Conservation (phyloP, 83 land plant species). For the Thuja plicata region DNA sequence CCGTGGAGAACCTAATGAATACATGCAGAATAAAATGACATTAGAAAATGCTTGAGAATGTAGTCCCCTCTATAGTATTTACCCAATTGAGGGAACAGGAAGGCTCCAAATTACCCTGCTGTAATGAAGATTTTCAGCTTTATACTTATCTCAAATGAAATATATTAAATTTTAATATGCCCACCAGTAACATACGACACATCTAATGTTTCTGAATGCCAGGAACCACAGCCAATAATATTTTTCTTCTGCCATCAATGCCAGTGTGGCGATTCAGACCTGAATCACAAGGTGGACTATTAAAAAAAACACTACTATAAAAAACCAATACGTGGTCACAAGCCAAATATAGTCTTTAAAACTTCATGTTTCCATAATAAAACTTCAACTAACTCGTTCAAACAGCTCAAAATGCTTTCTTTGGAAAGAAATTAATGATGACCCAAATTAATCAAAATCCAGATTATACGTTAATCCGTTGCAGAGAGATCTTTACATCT, state of each 20-base stretch:
- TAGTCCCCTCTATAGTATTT: not conserved
- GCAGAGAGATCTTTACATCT: not conserved
- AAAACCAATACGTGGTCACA: not conserved
- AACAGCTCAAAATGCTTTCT: not conserved
- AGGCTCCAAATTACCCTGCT: not conserved
- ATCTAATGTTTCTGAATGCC: not conserved
- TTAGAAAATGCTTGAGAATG: not conserved
- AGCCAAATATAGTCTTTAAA: not conserved
- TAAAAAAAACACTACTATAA: no score
- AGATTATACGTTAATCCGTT: not conserved
- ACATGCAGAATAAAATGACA: conserved; percentile 2
- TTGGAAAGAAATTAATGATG: not conserved
- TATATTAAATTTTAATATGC: not conserved
- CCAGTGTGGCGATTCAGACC: not conserved
- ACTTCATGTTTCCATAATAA: not conserved
- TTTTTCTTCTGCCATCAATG: not conserved
- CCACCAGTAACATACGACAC: not conserved
- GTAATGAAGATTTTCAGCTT: not conserved
- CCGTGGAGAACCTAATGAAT: conserved; percentile 1
- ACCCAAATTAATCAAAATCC: not conserved
- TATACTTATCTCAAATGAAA: not conserved
- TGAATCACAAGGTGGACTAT: not conserved
- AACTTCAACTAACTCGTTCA: not conserved
- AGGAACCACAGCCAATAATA: not conserved
- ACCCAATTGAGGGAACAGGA: not conserved